Evolutionary conservation across 805 yeast species (phyloP).

Genomic region (Groenewaldozyma salmanticensis): DNA sequence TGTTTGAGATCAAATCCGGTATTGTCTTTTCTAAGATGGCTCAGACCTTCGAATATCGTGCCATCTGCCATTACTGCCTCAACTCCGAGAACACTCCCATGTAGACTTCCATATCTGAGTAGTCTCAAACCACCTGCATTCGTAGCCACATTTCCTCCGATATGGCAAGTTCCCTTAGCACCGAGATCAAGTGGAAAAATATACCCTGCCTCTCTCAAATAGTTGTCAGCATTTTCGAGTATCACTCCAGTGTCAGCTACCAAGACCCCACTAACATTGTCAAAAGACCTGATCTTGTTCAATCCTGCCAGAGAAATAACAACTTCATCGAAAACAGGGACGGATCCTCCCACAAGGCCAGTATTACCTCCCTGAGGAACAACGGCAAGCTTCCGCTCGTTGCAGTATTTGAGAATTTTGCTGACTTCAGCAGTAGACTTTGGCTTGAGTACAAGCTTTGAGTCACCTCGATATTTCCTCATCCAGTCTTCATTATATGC

Average conservation of each 20-base stretch:
- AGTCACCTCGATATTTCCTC: slow-evolving; percentile 87
- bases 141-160: slow-evolving; percentile 92
- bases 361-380: slow-evolving; percentile 98
- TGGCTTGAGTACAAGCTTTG: slow-evolving; percentile 73
- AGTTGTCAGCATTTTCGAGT: slow-evolving; percentile 75
- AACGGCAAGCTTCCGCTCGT: slow-evolving; percentile 64
- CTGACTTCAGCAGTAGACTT: slow-evolving; percentile 70
- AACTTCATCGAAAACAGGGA: slow-evolving; percentile 87
- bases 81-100: slow-evolving; percentile 82
- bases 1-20: slow-evolving; percentile 93
- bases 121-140: slow-evolving; percentile 93
- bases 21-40: slow-evolving; percentile 85
- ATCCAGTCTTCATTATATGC: slow-evolving; percentile 87
- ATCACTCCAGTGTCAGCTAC: slow-evolving; percentile 89
- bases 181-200: slow-evolving; percentile 92
- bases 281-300: slow-evolving; percentile 76
- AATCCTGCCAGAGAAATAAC: slow-evolving; percentile 58
- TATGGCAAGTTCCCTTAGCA: slow-evolving; percentile 93
- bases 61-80: slow-evolving; percentile 94
- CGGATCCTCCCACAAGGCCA: slow-evolving; percentile 90
- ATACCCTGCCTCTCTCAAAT: slow-evolving; percentile 68
- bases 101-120: slow-evolving; percentile 82
- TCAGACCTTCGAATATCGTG: slow-evolving; percentile 65
- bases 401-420: slow-evolving; percentile 68
- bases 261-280: slow-evolving; percentile 69